Conservation (phyloP, 2,329 filamentous ascomycete genomes). For the Fusarium sp. region DNA sequence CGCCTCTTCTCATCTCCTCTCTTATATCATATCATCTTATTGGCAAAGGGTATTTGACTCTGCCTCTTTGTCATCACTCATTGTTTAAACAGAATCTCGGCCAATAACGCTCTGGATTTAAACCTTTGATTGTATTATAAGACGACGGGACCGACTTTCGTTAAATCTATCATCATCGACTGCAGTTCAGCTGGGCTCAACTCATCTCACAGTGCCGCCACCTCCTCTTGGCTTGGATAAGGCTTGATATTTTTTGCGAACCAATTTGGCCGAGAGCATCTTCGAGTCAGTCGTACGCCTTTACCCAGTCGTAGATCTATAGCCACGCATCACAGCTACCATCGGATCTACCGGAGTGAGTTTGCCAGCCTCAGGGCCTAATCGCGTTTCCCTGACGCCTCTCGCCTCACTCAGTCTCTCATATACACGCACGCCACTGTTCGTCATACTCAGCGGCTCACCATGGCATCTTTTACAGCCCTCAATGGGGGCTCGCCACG, state of each 20-base stretch:
- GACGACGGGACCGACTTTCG: constrained; percentile 1
- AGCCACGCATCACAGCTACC: constrained; percentile 19
- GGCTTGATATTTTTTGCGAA: background rate
- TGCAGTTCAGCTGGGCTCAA: constrained; percentile 2
- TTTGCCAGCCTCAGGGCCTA: constrained; percentile 3
- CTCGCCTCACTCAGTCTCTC: constrained; percentile 1
- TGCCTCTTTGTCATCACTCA: constrained; percentile 8
- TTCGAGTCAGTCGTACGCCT: constrained; percentile 3
- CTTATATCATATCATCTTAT: background rate
- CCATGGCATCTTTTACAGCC: constrained; percentile 64
- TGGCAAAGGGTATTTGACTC: constrained; percentile 5
- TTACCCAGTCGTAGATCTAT: background rate
- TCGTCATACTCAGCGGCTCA: constrained; percentile 5
- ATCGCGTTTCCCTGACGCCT: constrained; percentile 1
- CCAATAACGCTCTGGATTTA: constrained; percentile 11
- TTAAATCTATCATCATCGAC: constrained; percentile 10
- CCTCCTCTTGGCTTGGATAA: background rate
- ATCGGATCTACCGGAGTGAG: constrained; percentile 33
- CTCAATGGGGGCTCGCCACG: constrained; percentile 64
- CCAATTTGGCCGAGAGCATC: background rate
- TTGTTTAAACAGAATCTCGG: background rate
- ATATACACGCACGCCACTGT: background rate
- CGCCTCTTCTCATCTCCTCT: constrained; percentile 4
- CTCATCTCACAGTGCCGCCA: constrained; percentile 17
- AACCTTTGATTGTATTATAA: constrained; percentile 13